phyloP scores from a whole-genome alignment of 768 basidiomycete genomes.

The Pisolithus orientalis region DNA sequence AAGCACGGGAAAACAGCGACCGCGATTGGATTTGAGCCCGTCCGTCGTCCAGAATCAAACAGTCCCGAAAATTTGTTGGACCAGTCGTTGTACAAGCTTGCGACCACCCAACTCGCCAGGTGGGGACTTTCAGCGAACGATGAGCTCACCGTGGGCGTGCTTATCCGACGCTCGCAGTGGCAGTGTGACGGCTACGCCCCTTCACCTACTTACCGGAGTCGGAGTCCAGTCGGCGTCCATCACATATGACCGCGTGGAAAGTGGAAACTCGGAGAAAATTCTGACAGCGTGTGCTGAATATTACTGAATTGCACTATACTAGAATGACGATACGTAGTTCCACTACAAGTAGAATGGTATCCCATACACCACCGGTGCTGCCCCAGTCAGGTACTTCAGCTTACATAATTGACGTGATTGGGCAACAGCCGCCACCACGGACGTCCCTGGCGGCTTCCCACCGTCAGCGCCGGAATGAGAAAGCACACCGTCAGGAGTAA shows the following conservation, averaged over 20 bases:
- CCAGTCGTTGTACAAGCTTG: not conserved
- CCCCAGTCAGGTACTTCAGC: conserved; percentile 89
- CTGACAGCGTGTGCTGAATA: too few relatives aligned
- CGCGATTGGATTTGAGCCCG: not conserved
- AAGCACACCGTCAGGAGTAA: conserved; percentile 32
- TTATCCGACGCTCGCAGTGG: not conserved
- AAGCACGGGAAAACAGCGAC: not conserved
- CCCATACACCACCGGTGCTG: conserved; percentile 92
- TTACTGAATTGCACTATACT: not conserved
- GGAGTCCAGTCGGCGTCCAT: not conserved
- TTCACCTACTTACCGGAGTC: too few relatives aligned
- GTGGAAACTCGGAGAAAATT: too few relatives aligned
- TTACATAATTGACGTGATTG: conserved; percentile 77
- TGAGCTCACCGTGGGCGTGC: too few relatives aligned
- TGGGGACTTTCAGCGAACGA: too few relatives aligned
- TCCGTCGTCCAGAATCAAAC: not conserved
- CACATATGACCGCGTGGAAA: not conserved
- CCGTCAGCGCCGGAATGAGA: not conserved
- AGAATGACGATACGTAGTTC: not conserved
- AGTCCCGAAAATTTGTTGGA: too few relatives aligned
- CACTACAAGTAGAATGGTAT: conserved; percentile 79
- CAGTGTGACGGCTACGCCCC: not conserved
- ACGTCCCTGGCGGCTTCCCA: conserved; percentile 25
- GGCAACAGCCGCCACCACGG: conserved; percentile 73
- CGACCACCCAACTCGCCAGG: not conserved